Evolutionary conservation across 2,329 filamentous ascomycete species (phyloP).

Genomic region (Alternaria panax): DNA sequence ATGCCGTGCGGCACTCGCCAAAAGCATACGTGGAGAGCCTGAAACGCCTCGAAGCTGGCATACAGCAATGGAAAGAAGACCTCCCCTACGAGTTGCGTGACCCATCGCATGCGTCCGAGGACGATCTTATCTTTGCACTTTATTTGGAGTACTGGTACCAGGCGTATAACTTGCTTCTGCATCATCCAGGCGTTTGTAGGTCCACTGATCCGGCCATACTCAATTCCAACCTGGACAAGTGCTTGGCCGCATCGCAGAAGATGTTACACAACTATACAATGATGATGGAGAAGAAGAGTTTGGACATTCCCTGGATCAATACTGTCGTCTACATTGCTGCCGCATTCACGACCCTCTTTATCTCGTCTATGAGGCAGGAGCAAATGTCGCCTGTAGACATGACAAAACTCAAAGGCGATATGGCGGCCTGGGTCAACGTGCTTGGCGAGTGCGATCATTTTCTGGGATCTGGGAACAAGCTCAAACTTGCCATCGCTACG

Average conservation of each 20-base stretch:
- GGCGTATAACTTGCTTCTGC: constrained; percentile 59
- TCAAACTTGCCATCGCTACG: constrained; percentile 57
- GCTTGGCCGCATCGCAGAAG: constrained; percentile 69
- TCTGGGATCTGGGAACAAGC: constrained; percentile 60
- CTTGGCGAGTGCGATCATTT: constrained; percentile 71
- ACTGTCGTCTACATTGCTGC: constrained; percentile 75
- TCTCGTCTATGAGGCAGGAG: constrained; percentile 71
- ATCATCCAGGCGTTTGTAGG: constrained; percentile 61
- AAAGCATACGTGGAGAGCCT: constrained; percentile 70
- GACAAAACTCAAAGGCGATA: constrained; percentile 68
- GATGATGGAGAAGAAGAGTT: constrained; percentile 68
- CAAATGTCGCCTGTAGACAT: constrained; percentile 67
- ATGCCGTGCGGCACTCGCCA: constrained; percentile 70
- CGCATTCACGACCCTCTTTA: constrained; percentile 75
- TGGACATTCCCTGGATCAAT: constrained; percentile 82
- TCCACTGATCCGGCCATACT: constrained; percentile 66
- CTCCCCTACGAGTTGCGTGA: constrained; percentile 69
- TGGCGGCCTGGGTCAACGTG: constrained; percentile 73
- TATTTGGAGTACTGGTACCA: constrained; percentile 60
- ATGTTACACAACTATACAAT: constrained; percentile 68
- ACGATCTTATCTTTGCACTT: constrained; percentile 57
- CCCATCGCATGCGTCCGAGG: constrained; percentile 52
- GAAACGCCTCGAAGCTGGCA: constrained; percentile 69
- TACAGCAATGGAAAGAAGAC: constrained; percentile 68
- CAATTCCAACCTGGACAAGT: constrained; percentile 62